Percentiles rank a stretch among this genome's conserved stretches.
Evolutionary conservation across 169 alveolate genomes (phyloP).

Genomic region (Neospora caninum): DNA sequence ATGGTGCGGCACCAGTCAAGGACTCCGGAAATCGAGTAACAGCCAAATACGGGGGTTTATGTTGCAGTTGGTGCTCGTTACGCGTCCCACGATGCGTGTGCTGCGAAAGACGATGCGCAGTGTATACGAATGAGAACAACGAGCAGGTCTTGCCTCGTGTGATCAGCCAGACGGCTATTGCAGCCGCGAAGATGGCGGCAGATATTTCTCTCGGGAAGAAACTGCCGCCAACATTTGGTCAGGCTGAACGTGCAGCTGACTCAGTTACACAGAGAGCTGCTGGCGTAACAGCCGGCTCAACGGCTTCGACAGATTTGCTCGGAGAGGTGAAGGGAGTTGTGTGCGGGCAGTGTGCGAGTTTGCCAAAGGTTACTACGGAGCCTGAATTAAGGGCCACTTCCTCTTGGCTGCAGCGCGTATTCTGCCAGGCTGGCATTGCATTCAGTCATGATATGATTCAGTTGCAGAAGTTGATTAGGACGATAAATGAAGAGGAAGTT

Average conservation of each 20-base stretch:
- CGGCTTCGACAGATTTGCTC: background rate
- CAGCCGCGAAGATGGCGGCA: constrained; percentile 20
- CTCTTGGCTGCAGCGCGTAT: background rate
- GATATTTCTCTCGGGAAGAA: constrained; percentile 4
- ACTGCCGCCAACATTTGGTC: background rate
- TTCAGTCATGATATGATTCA: background rate
- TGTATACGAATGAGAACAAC: background rate
- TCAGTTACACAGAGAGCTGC: background rate
- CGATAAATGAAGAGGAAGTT: background rate
- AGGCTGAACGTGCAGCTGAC: background rate
- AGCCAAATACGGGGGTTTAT: constrained; percentile 8
- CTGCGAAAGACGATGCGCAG: constrained; percentile 36
- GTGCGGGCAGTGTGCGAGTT: constrained; percentile 34
- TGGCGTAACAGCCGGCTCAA: background rate
- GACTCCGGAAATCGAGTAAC: background rate
- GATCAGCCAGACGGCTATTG: background rate
- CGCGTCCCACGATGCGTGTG: constrained; percentile 27
- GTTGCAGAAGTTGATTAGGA: background rate
- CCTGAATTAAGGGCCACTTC: background rate
- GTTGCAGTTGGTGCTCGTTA: constrained; percentile 12
- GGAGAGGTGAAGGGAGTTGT: constrained; percentile 2
- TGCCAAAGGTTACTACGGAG: background rate
- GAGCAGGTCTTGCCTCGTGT: background rate
- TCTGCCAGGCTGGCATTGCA: background rate
- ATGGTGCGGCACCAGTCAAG: no score